phyloP scores from a whole-genome alignment of 1,284 basidiomycete genomes.

The Ustilago loliicola region DNA sequence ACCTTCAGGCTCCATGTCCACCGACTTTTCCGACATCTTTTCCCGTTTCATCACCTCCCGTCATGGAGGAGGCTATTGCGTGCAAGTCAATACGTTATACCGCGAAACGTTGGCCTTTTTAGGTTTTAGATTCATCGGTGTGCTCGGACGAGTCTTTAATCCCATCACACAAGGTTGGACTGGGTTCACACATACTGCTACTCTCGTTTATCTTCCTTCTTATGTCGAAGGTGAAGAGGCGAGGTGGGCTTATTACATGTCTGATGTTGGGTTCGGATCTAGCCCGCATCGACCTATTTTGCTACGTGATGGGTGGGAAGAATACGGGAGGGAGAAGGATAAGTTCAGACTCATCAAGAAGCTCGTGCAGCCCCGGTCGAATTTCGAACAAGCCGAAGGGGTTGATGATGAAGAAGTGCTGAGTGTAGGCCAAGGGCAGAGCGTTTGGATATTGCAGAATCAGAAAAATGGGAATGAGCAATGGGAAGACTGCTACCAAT shows the following conservation, averaged over 20 bases:
- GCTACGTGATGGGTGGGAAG: slow-evolving; percentile 31
- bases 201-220: slow-evolving; percentile 34
- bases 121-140: slow-evolving; percentile 22
- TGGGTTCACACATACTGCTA: slow-evolving; percentile 32
- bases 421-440: not conserved
- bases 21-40: slow-evolving; percentile 18
- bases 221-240: slow-evolving; percentile 12
- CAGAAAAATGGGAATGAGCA: slow-evolving; percentile 6
- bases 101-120: slow-evolving; percentile 36
- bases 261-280: slow-evolving; percentile 45
- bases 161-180: slow-evolving; percentile 14
- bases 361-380: slow-evolving; percentile 14
- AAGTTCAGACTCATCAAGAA: slow-evolving; percentile 21
- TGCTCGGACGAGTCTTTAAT: slow-evolving; percentile 33
- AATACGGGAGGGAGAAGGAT: slow-evolving; percentile 24
- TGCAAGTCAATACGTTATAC: slow-evolving; percentile 41
- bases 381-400: slow-evolving; percentile 10
- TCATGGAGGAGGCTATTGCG: slow-evolving; percentile 48
- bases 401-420: not conserved
- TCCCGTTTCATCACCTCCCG: slow-evolving; percentile 18
- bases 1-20: slow-evolving; percentile 8
- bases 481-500: slow-evolving; percentile 44
- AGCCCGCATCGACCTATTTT: slow-evolving; percentile 35
- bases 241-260: slow-evolving; percentile 29
- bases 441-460: slow-evolving; percentile 35